A percentile compares a stretch with the other conserved stretches of the same genome.
phyloP scores from a whole-genome alignment of 768 basidiomycete genomes.

The Suillus alpinus region DNA sequence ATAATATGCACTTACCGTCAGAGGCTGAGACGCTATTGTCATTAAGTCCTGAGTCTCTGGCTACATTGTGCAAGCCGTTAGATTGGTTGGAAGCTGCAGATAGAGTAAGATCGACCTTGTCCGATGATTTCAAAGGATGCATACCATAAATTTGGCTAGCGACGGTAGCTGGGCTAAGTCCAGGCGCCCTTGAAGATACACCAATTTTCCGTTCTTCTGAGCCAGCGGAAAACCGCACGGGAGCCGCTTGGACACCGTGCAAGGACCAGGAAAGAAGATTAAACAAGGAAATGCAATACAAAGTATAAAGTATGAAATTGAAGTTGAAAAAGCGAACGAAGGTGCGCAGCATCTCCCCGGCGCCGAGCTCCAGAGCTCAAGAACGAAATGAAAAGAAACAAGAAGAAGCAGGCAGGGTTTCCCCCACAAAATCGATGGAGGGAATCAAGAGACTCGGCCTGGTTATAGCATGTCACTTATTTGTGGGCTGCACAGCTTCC shows the following conservation, averaged over 20 bases:
- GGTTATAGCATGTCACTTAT: neutral
- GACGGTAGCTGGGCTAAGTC: too few relatives aligned
- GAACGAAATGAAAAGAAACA: neutral
- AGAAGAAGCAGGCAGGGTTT: neutral
- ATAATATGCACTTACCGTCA: neutral
- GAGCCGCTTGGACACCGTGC: neutral
- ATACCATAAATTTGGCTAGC: neutral
- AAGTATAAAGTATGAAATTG: neutral
- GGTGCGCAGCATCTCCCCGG: slow-evolving; percentile 15
- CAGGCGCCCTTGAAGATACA: neutral
- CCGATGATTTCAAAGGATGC: neutral
- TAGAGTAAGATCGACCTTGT: neutral
- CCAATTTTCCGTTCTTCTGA: neutral
- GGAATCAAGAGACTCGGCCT: neutral
- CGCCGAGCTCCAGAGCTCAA: slow-evolving; percentile 12
- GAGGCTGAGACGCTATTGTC: neutral
- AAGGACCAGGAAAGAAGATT: neutral
- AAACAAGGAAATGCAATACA: neutral
- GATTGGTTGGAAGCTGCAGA: neutral
- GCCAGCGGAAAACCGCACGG: neutral
- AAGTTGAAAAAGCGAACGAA: slow-evolving; percentile 1
- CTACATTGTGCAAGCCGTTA: neutral
- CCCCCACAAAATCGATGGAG: neutral
- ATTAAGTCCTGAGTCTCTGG: neutral
- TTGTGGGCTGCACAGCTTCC: slow-evolving; percentile 5